phyloP scores from a whole-genome alignment of 2,329 filamentous ascomycete genomes.

The Cladophialophora bantiana region DNA sequence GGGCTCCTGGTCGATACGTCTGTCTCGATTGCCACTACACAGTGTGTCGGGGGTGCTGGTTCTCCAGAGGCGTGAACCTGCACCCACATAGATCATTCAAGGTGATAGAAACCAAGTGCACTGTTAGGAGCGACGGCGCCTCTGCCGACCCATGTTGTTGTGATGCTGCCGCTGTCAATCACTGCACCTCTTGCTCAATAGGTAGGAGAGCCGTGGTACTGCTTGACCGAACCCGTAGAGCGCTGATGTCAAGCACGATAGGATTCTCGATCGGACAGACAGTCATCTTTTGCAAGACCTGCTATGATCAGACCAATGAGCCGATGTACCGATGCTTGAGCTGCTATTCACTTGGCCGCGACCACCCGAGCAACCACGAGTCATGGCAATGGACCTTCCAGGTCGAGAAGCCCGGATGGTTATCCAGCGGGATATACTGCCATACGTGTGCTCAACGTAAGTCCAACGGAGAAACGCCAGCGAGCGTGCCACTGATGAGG shows the following conservation, averaged over 20 bases:
- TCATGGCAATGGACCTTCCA: conserved; percentile 1
- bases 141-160: neutral
- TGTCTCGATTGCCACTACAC: neutral
- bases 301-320: neutral
- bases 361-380: neutral
- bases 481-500: too few relatives aligned
- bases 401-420: neutral
- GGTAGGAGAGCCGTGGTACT: too few relatives aligned
- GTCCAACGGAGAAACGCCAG: neutral
- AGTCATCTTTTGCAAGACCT: conserved; percentile 2
- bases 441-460: conserved; percentile 1
- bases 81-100: neutral
- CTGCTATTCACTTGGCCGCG: neutral
- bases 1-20: neutral
- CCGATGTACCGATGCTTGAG: neutral
- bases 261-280: neutral
- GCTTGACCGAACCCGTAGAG: too few relatives aligned
- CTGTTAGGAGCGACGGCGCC: neutral
- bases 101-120: neutral
- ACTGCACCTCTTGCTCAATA: neutral
- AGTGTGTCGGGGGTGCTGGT: neutral
- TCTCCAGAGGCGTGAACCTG: neutral
- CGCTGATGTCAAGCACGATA: too few relatives aligned
- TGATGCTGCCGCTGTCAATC: neutral
- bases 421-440: neutral